Evolutionary conservation across 2,329 filamentous ascomycete species (phyloP), one percentile per base, ranked within the genome.

Genomic region (Metarhizium rileyi): DNA sequence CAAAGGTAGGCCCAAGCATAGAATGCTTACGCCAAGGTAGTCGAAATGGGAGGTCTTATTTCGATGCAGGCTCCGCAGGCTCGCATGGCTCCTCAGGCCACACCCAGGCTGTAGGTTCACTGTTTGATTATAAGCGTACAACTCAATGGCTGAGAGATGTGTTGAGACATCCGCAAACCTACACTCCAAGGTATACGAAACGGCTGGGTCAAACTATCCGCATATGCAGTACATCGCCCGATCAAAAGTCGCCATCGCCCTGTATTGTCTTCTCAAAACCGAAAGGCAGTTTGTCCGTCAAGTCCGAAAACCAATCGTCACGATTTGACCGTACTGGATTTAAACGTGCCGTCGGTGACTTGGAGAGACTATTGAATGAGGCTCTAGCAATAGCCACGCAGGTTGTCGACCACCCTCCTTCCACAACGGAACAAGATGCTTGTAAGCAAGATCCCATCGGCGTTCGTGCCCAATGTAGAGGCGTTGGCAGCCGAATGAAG

Each of bases 331-430:
- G 57, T 3, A 28, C 53, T 23, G 49, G 52, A 7, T 69, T 73
- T 52, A 65, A 63, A 41, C 62, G 57, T 5, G 65, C 68, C 3
- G 61, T 73, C 33, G 61, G 61, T 33, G 68, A 75, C 50, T 60
- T 77, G 25, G 73, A 77, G 51, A 62, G 67, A 23, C 66, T 77
- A 18, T 56, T 77, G 5, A 67, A 63, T 28, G 73, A 77, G 57
- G 72, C 72, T 10, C 55, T 76, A 8, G 59, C 64, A 2, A 59
- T 76, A 40, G 73, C 71, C 10, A 64, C 68, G 18, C 64, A 71
- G 46, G 67, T 64, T 10, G 62, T 68, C 4, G 65, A 68, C 28
- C 59, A 53, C 10, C 61, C 66, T 16, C 60, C 64, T 33, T 50
- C 48, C n/a, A 12, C 46, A 45, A 25, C 47, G 50, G 30, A 41